phyloP scores from a whole-genome alignment of 2,329 filamentous ascomycete genomes.

The Neofusicoccum cordaticola region DNA sequence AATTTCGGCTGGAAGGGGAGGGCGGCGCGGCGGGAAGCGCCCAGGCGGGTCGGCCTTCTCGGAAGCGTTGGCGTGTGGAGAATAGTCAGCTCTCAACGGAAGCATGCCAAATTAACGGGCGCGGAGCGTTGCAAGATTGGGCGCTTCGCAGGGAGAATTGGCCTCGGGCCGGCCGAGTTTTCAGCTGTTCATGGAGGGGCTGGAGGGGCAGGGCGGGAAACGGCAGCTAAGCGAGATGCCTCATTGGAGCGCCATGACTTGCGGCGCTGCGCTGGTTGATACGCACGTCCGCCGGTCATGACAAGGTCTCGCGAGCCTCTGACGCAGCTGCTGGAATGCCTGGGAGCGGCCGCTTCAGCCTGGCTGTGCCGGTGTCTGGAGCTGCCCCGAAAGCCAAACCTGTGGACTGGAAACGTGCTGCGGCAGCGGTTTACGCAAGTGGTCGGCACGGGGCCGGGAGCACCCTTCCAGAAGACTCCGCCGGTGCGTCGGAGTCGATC shows the following conservation, averaged over 20 bases:
- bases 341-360: not conserved
- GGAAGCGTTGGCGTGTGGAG: not conserved
- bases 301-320: constrained; percentile 3
- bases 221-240: constrained; percentile 11
- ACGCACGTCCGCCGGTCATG: constrained; percentile 6
- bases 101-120: not conserved
- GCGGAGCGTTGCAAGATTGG: not conserved
- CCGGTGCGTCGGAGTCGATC: constrained; percentile 1
- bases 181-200: constrained; percentile 4
- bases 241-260: constrained; percentile 12
- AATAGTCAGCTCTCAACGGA: not conserved
- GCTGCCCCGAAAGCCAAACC: too few species aligned
- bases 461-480: constrained; percentile 3
- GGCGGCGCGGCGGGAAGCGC: not conserved
- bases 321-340: not conserved
- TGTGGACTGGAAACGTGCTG: not conserved
- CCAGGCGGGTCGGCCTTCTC: not conserved
- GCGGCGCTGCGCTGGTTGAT: not conserved
- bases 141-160: not conserved
- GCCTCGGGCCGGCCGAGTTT: constrained; percentile 2
- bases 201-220: not conserved
- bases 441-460: constrained; percentile 2
- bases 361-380: too few species aligned
- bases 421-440: not conserved
- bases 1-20: not conserved